phyloP scores from a whole-genome alignment of 2,329 filamentous ascomycete species.

The Fusarium oxysporum region DNA sequence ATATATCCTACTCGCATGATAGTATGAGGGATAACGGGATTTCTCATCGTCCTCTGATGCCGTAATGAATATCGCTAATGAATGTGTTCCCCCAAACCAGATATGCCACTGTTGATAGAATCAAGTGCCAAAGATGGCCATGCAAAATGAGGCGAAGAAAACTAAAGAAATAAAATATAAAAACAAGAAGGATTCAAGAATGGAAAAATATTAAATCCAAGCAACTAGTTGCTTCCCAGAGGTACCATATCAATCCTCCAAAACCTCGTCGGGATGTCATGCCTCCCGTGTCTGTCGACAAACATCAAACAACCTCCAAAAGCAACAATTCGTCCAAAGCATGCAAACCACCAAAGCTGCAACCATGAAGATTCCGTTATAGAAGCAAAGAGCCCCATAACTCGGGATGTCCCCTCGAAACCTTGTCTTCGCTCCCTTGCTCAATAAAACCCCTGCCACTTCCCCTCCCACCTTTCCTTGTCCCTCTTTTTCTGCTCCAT shows the following conservation, averaged over 20 bases:
- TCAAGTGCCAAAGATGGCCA: background rate
- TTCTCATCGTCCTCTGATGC: no score
- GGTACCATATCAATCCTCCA: no score
- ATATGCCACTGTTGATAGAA: background rate
- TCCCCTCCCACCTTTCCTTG: background rate
- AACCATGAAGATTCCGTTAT: accelerated
- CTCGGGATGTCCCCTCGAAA: background rate
- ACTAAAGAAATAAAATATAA: accelerated
- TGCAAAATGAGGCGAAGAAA: no score
- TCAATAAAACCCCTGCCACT: background rate
- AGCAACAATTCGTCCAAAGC: background rate
- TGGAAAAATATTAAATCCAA: accelerated
- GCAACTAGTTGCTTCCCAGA: accelerated
- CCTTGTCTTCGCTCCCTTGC: background rate
- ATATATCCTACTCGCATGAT: background rate
- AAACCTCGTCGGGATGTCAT: background rate
- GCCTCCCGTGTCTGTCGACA: accelerated
- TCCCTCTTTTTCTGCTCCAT: background rate
- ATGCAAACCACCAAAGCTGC: background rate
- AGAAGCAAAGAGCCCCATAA: background rate
- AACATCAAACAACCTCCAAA: background rate
- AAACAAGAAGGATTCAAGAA: background rate
- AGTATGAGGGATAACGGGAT: accelerated
- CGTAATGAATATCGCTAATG: background rate
- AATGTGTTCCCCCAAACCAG: background rate